Base-by-base conservation (phyloP, 495 filamentous ascomycete species). In the Poronia punctata region DNA sequence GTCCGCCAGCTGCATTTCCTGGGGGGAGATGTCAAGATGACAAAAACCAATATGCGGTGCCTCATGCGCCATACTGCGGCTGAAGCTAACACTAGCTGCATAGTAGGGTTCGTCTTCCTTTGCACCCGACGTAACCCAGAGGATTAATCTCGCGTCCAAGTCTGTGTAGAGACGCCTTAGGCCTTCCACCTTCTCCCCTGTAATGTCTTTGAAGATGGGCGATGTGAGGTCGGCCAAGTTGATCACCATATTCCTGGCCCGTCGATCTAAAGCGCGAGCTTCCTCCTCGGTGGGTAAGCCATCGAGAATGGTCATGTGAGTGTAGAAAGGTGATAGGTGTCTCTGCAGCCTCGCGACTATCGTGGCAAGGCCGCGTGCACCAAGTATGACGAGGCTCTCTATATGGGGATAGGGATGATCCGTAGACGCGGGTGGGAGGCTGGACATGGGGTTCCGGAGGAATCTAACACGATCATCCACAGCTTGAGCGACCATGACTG, bases 401-500 rank as follows among this genome's bases (percentile, higher is more conserved):
- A 40, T 40, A 21, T 31, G 33, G 8, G 33, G 12, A 10, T 23
- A 15, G 14, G 20, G n/a, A n/a, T n/a, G n/a, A n/a, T n/a, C 19
- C 14, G 38, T 24, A 12, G 38, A 15, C 7, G 27, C 15, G 7
- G 34, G 7, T 4, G 25, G 12, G n/a, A n/a, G n/a, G n/a, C n/a
- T n/a, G 1, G 36, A 42, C 3, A 67, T 31, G 3, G 67, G 67
- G 17, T 60, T 20, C 2, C 66, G 54, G 9, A 71, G 26, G 12
- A 60, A 44, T 3, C 38, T 40, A 7, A 70, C 25, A 7, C 49
- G 47, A 2, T 57, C 71, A 72, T 76, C 61, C 1, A 73, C 61
- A 0, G 73, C 74, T 39, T 75, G 72, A 0, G 62, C 48, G 0
- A 50, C 45, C 19, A 76, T 61, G 12, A 73, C 50, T 0, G 62